Base-by-base conservation (phyloP, 345 rosid genomes). In the Acer yangbiense region DNA sequence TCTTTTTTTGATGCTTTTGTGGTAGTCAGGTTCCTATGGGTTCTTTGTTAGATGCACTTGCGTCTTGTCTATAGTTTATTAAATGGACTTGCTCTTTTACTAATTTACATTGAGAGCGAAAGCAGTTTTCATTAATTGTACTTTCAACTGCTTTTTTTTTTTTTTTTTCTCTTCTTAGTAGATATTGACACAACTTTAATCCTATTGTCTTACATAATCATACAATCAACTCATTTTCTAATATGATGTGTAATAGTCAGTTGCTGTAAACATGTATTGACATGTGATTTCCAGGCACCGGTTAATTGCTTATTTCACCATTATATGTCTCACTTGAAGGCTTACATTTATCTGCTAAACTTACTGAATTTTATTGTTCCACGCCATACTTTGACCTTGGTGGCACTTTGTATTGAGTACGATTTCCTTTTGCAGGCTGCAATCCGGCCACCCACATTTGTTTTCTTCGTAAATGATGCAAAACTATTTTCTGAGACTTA, bases 381-480 rank as follows among this genome's bases (percentile, higher is more conserved):
- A 9, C 75, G 20, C 74, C 20, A 11, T 29, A 29, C 17, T 57
- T 18, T 60, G 14, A 29, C 58, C 12, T 9, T 50, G 25, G 41
- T 50, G 9, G 57, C 39, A 43, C 46, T 25, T 41, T 18, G 43
- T 64, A 43, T 60, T 74, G 21, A 68, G 72, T 77, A 9, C 29
- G 48, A 61, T 72, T 63, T 79, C 63, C 48, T 77, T 62, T 73
- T 83, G 85, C 93, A 93, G 98, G 99, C 99, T 77, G 99, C 96
- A 68, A 86, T 93, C 71, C 92, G 99, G 81, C 99, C 97, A 50
- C 99, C 99, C 57, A 93, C 97, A 65, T 95, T 95, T 80, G 98
- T 95, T 75, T 92, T 93, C 92, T 95, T 95, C 67, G 97, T 93
- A 43, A 95, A 95, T 79, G 98, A 95, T 57, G 85, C 97, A 69